Conservation (phyloP, 345 rosid species). For the Psidium friedrichsthalianum region DNA sequence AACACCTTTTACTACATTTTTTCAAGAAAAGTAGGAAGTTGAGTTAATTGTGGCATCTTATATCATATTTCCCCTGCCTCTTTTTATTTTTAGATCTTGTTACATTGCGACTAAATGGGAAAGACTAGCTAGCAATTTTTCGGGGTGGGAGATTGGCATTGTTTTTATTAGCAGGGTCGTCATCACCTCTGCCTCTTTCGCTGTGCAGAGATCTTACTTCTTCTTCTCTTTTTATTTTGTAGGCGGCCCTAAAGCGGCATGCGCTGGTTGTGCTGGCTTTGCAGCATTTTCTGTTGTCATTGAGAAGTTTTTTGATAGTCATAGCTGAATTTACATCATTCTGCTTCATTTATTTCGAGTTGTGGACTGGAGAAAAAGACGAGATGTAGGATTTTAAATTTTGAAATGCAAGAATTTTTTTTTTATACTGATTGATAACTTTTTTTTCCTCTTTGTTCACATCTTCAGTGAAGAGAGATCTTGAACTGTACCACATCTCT, state of each 20-base stretch:
- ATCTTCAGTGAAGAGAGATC: background rate
- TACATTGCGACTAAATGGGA: background rate
- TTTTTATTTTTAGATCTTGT: background rate
- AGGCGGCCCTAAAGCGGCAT: slow-evolving; percentile 92
- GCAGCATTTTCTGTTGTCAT: slow-evolving; percentile 91
- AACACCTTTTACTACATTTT: background rate
- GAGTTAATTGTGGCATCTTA: background rate
- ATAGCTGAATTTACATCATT: slow-evolving; percentile 26
- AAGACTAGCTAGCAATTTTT: background rate
- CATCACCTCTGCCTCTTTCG: background rate
- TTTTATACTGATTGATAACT: background rate
- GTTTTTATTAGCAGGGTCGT: background rate
- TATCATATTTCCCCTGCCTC: background rate
- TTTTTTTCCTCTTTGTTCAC: background rate
- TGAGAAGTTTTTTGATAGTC: slow-evolving; percentile 85
- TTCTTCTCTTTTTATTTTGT: background rate
- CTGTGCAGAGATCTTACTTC: background rate
- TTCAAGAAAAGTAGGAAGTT: background rate
- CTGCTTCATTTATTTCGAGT: background rate
- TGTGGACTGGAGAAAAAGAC: background rate
- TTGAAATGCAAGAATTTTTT: background rate
- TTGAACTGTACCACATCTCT: background rate
- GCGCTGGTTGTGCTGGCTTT: slow-evolving; percentile 87
- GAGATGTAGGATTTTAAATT: background rate
- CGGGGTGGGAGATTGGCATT: background rate